Percentiles rank a stretch among this genome's conserved stretches.
phyloP scores from a whole-genome alignment of 2,329 filamentous ascomycete genomes.

The Pseudogymnoascus sp. region DNA sequence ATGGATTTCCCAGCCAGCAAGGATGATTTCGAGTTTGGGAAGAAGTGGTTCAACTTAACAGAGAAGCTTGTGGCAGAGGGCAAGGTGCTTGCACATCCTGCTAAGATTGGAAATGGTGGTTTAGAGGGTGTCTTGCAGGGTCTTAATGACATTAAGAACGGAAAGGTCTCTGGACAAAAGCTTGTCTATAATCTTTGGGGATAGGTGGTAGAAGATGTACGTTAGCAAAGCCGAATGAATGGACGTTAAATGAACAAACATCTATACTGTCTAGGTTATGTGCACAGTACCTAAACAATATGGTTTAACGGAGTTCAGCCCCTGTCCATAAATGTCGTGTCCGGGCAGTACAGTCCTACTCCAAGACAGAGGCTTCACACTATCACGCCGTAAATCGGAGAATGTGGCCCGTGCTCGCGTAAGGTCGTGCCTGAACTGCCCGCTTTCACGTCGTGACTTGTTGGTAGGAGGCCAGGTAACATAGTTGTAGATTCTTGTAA shows the following conservation, averaged over 20 bases:
- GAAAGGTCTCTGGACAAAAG: slow-evolving; percentile 16
- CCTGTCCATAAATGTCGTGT: too few relatives aligned
- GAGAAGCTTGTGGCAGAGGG: slow-evolving; percentile 17
- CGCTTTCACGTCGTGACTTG: too few relatives aligned
- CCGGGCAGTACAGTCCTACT: too few relatives aligned
- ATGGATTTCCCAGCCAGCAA: slow-evolving; percentile 10
- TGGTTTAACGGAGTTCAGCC: too few relatives aligned
- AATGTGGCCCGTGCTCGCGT: too few relatives aligned
- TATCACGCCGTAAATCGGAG: too few relatives aligned
- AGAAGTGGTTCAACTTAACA: slow-evolving; percentile 11
- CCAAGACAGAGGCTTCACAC: too few relatives aligned
- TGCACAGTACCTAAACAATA: background rate
- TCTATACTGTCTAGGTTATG: too few relatives aligned
- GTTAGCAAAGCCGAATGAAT: background rate
- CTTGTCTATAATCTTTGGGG: slow-evolving; percentile 17
- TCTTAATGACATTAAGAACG: slow-evolving; percentile 12
- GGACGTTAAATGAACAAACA: background rate
- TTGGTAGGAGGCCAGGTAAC: too few relatives aligned
- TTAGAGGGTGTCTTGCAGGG: slow-evolving; percentile 15
- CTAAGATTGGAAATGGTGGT: slow-evolving; percentile 10
- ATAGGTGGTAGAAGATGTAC: background rate
- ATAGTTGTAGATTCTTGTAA: too few relatives aligned
- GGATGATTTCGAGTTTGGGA: slow-evolving; percentile 18
- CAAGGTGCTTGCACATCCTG: slow-evolving; percentile 15
- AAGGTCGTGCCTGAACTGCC: too few relatives aligned